These are phyloP conservation scores for Tolypocladium inflatum DNA, from an alignment of 2,329 filamentous ascomycete genomes.

Conservation along the genomic window DNA sequence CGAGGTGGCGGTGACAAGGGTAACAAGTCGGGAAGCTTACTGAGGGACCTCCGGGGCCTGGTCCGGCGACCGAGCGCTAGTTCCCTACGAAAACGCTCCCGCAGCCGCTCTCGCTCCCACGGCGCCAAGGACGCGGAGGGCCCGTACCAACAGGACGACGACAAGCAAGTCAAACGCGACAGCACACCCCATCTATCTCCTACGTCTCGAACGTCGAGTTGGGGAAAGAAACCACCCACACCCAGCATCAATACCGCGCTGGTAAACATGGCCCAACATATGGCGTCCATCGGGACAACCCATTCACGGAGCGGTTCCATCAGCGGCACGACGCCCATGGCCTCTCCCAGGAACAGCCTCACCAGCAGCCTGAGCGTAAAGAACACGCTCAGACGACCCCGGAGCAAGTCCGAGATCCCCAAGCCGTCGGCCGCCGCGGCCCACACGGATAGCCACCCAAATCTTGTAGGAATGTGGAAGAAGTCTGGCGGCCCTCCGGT, in stretches of 20 bases:
- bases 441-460: constrained; percentile 27
- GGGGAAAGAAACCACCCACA: constrained; percentile 37
- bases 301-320: constrained; percentile 53
- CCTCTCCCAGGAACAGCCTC: constrained; percentile 44
- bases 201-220: constrained; percentile 40
- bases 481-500: constrained; percentile 45
- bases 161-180: constrained; percentile 32
- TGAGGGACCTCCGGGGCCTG: constrained; percentile 41
- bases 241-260: constrained; percentile 52
- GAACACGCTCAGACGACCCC: constrained; percentile 41
- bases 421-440: constrained; percentile 21
- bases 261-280: constrained; percentile 42
- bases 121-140: constrained; percentile 20
- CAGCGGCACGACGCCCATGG: constrained; percentile 36
- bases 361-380: constrained; percentile 32
- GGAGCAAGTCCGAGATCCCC: constrained; percentile 45
- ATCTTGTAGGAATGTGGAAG: constrained; percentile 41
- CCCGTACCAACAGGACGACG: constrained; percentile 8
- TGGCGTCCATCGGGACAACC: constrained; percentile 45
- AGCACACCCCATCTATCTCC: constrained; percentile 36
- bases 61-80: constrained; percentile 39
- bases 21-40: constrained; percentile 34
- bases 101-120: constrained; percentile 16
- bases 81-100: constrained; percentile 35
- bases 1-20: constrained; percentile 27